phyloP scores from a whole-genome alignment of 345 rosid genomes.

The Hibiscus syriacus region DNA sequence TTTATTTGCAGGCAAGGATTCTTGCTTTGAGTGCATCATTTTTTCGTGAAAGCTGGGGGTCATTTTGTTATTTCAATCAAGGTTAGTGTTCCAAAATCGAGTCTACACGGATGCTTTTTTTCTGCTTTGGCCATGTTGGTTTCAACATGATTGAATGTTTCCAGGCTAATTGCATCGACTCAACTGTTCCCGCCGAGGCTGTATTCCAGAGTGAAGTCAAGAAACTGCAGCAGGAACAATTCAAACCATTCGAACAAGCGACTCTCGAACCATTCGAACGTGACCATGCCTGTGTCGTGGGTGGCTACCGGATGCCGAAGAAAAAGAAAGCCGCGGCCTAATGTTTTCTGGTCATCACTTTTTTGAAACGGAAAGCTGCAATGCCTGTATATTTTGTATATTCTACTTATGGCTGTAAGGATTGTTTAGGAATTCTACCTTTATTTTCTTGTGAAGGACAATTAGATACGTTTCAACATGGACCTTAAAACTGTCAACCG shows the following conservation, averaged over 20 bases:
- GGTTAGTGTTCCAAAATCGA: constrained; percentile 34
- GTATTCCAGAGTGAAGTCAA: constrained; percentile 81
- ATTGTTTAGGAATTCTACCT: too few species aligned
- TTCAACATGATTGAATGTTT: neutral
- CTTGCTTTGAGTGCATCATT: constrained; percentile 76
- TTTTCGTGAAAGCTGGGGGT: constrained; percentile 86
- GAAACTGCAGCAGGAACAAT: constrained; percentile 74
- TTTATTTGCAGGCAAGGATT: constrained; percentile 70
- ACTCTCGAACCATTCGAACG: constrained; percentile 93
- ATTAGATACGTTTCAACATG: too few species aligned
- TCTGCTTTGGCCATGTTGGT: neutral
- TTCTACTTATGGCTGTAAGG: too few species aligned
- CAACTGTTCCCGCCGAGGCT: constrained; percentile 78
- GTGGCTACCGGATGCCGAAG: constrained; percentile 82
- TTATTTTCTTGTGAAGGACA: too few species aligned
- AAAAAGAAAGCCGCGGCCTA: constrained; percentile 43
- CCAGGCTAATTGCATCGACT: constrained; percentile 92
- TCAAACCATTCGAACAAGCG: constrained; percentile 83
- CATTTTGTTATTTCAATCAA: constrained; percentile 97
- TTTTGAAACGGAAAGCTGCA: too few species aligned
- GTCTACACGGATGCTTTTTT: neutral
- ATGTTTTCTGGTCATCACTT: too few species aligned
- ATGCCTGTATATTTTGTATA: too few species aligned
- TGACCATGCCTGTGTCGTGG: constrained; percentile 92
- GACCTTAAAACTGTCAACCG: too few species aligned